These are phyloP conservation scores for Daldinia decipiens DNA, from an alignment of 495 filamentous ascomycete genomes.

Conservation along the genomic window DNA sequence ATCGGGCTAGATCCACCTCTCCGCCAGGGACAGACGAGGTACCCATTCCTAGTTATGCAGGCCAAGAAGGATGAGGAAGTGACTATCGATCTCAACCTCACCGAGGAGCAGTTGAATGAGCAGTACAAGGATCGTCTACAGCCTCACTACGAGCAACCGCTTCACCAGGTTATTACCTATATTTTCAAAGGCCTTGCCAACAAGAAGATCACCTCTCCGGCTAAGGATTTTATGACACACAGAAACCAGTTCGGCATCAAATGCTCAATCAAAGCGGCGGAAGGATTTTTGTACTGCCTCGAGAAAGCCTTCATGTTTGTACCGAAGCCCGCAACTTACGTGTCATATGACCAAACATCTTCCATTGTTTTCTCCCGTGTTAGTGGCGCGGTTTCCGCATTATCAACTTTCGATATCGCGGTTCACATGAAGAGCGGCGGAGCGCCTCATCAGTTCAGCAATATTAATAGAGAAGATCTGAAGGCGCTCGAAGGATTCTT, in stretches of 20 bases:
- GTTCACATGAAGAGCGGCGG: slow-evolving; percentile 80
- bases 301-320: slow-evolving; percentile 99
- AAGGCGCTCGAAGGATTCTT: slow-evolving; percentile 96
- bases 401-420: slow-evolving; percentile 96
- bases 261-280: slow-evolving; percentile 98
- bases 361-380: slow-evolving; percentile 96
- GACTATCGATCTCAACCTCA: slow-evolving; percentile 95
- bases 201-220: slow-evolving; percentile 92
- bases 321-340: slow-evolving; percentile 96
- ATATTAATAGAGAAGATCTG: slow-evolving; percentile 99
- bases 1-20: slow-evolving; percentile 96
- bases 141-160: slow-evolving; percentile 88
- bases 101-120: slow-evolving; percentile 80
- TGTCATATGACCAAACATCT: slow-evolving; percentile 88
- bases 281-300: slow-evolving; percentile 95
- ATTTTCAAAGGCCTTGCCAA: slow-evolving; percentile 93
- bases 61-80: slow-evolving; percentile 98
- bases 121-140: slow-evolving; percentile 92
- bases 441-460: slow-evolving; percentile 93
- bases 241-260: slow-evolving; percentile 95
- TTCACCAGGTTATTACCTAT: slow-evolving; percentile 89
- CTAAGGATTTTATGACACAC: slow-evolving; percentile 92
- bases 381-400: slow-evolving; percentile 90
- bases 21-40: slow-evolving; percentile 96
- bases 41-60: slow-evolving; percentile 99